Base-by-base conservation (phyloP, 257 asterid species). In the Nicotiana tomentosiformis region DNA sequence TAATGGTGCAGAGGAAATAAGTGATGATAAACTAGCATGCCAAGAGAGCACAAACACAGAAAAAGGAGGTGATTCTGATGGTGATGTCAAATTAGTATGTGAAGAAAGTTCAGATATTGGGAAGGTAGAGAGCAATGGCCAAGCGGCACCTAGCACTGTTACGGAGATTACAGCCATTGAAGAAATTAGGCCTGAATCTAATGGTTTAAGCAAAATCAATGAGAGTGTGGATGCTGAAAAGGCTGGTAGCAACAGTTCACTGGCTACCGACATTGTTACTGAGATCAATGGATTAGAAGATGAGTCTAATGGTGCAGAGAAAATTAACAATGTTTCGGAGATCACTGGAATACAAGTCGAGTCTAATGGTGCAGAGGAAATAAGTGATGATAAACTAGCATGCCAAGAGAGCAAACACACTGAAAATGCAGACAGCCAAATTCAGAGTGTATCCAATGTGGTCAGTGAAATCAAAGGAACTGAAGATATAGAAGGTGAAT, bases 101-200 rank as follows among this genome's bases (percentile, higher is more conserved):
- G 80, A 76, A 76, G 80, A 12, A 76, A 76, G 80, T 76, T 39
- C 37, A 57, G 80, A 49, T 15, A 10, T 64, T 51, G 80, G 15
- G 64, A 76, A 76, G 64, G 43, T 51, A 76, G 80, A 76, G 64
- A 76, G 53, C 43, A 51, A 51, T 76, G 26, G 29, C 80, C 46
- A 23, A 26, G 29, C 9, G 16, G 43, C 26, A 76, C 29, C 64
- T 51, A 76, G 46, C 80, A 51, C 46, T 26, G 46, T 49, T 51
- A 51, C 80, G 4, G 64, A 76, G 80, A 72, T 12, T 39, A 8
- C 49, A 51, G 62, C 64, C 10, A 4, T 76, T 76, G 46, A 57
- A 76, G 64, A 46, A 23, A 70, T 43, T 39, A 39, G 33, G n/a
- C 46, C 61, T 51, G 80, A 76, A 51, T 76, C 46, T 76, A 29